These are phyloP conservation scores for Cryptococcus sp. DNA, from an alignment of 1,284 basidiomycete genomes.

Conservation along the genomic window DNA sequence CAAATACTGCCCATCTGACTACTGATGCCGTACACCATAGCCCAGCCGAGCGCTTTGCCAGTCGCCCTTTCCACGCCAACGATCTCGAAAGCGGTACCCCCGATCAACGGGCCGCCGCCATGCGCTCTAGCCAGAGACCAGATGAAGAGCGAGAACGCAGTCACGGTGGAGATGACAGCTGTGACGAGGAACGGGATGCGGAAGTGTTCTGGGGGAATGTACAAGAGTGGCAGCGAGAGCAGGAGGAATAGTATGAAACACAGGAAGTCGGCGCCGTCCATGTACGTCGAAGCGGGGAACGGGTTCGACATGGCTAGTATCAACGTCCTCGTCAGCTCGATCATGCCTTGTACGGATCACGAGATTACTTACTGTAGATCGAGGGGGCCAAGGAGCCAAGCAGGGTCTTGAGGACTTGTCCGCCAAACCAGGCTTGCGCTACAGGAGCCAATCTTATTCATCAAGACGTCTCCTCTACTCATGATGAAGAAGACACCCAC, in stretches of 20 bases:
- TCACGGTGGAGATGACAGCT: conserved; percentile 39
- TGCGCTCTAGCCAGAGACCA: conserved; percentile 47
- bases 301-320: conserved; percentile 30
- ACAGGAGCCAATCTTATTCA: background rate
- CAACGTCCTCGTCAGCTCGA: conserved; percentile 18
- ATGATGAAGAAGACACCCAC: conserved; percentile 9
- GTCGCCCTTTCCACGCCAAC: conserved; percentile 25
- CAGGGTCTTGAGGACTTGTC: conserved; percentile 51
- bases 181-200: conserved; percentile 49
- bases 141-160: conserved; percentile 47
- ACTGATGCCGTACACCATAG: conserved; percentile 47
- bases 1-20: conserved; percentile 32
- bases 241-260: conserved; percentile 53
- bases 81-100: conserved; percentile 32
- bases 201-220: conserved; percentile 46
- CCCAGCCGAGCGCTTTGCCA: conserved; percentile 49
- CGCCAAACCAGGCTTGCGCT: conserved; percentile 48
- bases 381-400: conserved; percentile 41
- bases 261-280: conserved; percentile 48
- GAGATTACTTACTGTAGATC: conserved; percentile 36
- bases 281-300: conserved; percentile 35
- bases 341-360: background rate
- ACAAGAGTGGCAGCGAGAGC: conserved; percentile 47
- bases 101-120: conserved; percentile 50
- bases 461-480: background rate